Evolutionary conservation across 495 filamentous ascomycete species (phyloP).

Genomic region (Acidomyces sp.): DNA sequence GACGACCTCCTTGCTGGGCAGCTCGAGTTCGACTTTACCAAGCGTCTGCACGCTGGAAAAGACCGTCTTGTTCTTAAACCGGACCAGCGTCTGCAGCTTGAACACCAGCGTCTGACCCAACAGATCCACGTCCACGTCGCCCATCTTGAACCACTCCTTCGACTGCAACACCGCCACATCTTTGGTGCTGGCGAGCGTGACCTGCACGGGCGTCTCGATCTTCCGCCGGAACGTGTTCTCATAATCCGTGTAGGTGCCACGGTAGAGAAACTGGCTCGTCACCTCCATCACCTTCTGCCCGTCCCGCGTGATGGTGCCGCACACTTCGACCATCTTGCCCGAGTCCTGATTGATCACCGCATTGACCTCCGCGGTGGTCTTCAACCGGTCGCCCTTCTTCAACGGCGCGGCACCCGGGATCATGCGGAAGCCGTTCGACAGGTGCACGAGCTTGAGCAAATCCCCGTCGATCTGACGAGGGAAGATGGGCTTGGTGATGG

Average conservation of each 20-base stretch:
- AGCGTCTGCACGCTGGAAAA: constrained; percentile 88
- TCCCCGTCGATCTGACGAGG: constrained; percentile 89
- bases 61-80: constrained; percentile 87
- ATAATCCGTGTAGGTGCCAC: constrained; percentile 80
- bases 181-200: constrained; percentile 71
- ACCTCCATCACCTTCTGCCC: constrained; percentile 94
- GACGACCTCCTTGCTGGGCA: constrained; percentile 95
- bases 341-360: constrained; percentile 96
- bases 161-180: constrained; percentile 88
- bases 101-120: constrained; percentile 89
- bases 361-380: constrained; percentile 91
- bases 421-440: constrained; percentile 97
- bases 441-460: constrained; percentile 82
- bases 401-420: constrained; percentile 86
- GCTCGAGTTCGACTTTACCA: constrained; percentile 83
- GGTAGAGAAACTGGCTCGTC: constrained; percentile 93
- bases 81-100: constrained; percentile 78
- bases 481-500: constrained; percentile 97
- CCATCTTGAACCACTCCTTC: constrained; percentile 92
- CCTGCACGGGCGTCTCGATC: constrained; percentile 86
- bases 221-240: constrained; percentile 98
- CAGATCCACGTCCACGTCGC: constrained; percentile 66
- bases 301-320: constrained; percentile 82
- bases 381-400: constrained; percentile 83
- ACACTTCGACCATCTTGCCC: constrained; percentile 98